phyloP scores from a whole-genome alignment of 2,329 filamentous ascomycete species.

The Teratosphaeria destructans region DNA sequence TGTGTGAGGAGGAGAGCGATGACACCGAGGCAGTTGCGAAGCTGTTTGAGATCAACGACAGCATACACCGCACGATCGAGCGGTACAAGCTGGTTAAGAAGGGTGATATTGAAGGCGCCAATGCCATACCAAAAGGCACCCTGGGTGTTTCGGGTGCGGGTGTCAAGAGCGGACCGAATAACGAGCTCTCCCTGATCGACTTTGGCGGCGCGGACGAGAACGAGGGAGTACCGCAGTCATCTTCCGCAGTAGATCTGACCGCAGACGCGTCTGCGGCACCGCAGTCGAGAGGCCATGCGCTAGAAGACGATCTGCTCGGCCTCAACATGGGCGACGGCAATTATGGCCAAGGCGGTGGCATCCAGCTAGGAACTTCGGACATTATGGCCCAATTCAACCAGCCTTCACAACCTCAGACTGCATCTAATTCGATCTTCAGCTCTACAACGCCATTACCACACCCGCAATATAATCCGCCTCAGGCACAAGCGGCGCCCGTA shows the following conservation, averaged over 20 bases:
- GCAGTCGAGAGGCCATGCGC: constrained; percentile 47
- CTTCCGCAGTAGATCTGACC: not conserved
- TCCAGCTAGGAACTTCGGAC: constrained; percentile 55
- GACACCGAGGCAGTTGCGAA: constrained; percentile 93
- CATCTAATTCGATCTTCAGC: constrained; percentile 22
- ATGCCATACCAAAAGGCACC: constrained; percentile 73
- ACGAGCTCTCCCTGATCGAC: constrained; percentile 88
- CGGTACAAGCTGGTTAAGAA: constrained; percentile 94
- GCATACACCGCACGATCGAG: constrained; percentile 93
- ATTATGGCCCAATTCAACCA: constrained; percentile 28
- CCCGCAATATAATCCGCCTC: not conserved
- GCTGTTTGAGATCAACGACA: constrained; percentile 94
- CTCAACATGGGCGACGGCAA: constrained; percentile 65
- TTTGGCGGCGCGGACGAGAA: constrained; percentile 59
- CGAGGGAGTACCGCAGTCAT: constrained; percentile 28
- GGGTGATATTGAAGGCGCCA: constrained; percentile 75
- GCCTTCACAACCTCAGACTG: constrained; percentile 10
- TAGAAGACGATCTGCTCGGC: constrained; percentile 86
- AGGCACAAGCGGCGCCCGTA: constrained; percentile 28
- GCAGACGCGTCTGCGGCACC: constrained; percentile 8
- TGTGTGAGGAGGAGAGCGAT: constrained; percentile 98
- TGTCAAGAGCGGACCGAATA: constrained; percentile 54
- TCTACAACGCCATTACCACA: constrained; percentile 20
- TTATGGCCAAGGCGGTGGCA: constrained; percentile 68
- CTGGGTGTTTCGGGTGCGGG: constrained; percentile 55